Evolutionary conservation across 495 filamentous ascomycete genomes (phyloP).

Genomic region (Penicillium malachiteum): DNA sequence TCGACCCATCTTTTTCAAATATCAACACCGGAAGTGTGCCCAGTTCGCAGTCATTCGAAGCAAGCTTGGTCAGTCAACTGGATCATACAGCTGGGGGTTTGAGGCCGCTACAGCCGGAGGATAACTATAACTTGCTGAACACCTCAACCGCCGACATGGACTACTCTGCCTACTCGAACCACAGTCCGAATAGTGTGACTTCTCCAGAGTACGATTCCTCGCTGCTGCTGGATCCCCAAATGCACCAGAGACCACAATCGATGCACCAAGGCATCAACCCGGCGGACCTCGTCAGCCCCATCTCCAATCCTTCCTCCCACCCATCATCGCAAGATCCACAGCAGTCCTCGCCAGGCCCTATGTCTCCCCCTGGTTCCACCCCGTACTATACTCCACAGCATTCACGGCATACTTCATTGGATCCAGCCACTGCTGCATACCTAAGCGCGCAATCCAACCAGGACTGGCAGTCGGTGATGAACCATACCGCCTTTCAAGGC

Average conservation of each 20-base stretch:
- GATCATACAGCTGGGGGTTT: constrained; percentile 27
- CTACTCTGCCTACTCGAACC: constrained; percentile 40
- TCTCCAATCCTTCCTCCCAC: constrained; percentile 69
- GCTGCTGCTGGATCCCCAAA: constrained; percentile 47
- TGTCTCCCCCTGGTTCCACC: constrained; percentile 54
- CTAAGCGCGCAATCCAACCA: constrained; percentile 55
- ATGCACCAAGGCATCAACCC: constrained; percentile 56
- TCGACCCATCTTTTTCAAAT: constrained; percentile 30
- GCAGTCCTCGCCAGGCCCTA: constrained; percentile 49
- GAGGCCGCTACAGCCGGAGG: constrained; percentile 29
- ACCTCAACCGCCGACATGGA: constrained; percentile 38
- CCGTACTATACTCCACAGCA: constrained; percentile 61
- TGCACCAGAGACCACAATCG: constrained; percentile 38
- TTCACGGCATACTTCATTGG: constrained; percentile 78
- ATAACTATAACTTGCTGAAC: constrained; percentile 41
- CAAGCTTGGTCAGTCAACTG: constrained; percentile 35
- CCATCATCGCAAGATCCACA: constrained; percentile 62
- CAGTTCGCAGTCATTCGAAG: constrained; percentile 42
- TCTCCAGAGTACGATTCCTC: constrained; percentile 39
- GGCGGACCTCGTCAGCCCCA: constrained; percentile 67
- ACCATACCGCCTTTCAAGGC: constrained; percentile 62
- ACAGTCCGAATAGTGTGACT: constrained; percentile 32
- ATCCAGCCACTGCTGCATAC: constrained; percentile 72
- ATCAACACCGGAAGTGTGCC: constrained; percentile 30
- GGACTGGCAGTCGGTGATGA: constrained; percentile 69